A percentile compares a stretch with the other conserved stretches of the same genome.
Evolutionary conservation across 2,329 filamentous ascomycete species (phyloP).

Genomic region (Daldinia sp.): DNA sequence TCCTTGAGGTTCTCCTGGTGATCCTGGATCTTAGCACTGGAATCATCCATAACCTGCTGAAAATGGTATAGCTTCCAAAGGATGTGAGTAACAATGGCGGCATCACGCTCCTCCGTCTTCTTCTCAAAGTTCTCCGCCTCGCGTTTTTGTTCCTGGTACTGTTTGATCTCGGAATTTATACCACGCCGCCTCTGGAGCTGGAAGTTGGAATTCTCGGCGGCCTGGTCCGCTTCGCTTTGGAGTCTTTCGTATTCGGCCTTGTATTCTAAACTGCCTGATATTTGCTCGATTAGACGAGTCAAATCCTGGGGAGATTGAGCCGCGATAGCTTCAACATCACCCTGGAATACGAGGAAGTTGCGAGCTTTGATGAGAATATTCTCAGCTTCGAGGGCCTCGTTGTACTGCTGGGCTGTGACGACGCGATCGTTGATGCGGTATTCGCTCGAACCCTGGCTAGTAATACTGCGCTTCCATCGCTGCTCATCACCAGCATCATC

Average conservation of each 20-base stretch:
- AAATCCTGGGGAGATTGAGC: constrained; percentile 94
- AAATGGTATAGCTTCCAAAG: constrained; percentile 98
- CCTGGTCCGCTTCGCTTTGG: constrained; percentile 86
- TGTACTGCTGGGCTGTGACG: constrained; percentile 91
- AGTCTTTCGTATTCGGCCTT: constrained; percentile 92
- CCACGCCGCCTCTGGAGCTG: constrained; percentile 89
- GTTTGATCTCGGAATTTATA: constrained; percentile 97
- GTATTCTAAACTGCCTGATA: constrained; percentile 93
- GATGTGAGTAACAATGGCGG: constrained; percentile 90
- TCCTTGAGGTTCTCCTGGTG: constrained; percentile 96
- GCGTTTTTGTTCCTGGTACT: constrained; percentile 95
- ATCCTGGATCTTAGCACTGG: constrained; percentile 86
- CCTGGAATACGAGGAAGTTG: constrained; percentile 98
- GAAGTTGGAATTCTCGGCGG: constrained; percentile 86
- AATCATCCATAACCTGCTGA: constrained; percentile 91
- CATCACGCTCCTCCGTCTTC: constrained; percentile 89
- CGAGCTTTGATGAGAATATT: constrained; percentile 98
- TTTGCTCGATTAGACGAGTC: constrained; percentile 94
- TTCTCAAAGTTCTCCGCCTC: constrained; percentile 93
- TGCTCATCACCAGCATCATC: constrained; percentile 96
- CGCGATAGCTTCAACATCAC: constrained; percentile 96
- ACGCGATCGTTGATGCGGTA: constrained; percentile 95
- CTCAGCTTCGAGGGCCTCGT: constrained; percentile 87
- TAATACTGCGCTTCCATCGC: constrained; percentile 95
- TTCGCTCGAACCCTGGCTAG: constrained; percentile 85